A percentile compares a stretch with the other conserved stretches of the same genome.
Conservation (phyloP, 768 basidiomycete species). For the Suillus hirtellus region DNA sequence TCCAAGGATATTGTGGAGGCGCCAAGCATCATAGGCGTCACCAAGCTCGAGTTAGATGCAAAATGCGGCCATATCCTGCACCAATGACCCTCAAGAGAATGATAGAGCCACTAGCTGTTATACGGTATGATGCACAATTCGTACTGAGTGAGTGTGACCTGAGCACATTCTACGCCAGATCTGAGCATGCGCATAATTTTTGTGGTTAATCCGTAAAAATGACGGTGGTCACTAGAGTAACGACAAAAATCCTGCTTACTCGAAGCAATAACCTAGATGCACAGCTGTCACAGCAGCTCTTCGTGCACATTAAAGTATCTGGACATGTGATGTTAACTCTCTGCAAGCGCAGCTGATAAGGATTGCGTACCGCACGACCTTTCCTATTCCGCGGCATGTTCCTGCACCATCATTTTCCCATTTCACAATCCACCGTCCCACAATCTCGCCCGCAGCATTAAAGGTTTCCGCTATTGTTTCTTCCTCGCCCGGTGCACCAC, state of each 20-base stretch:
- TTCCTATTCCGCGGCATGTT: slow-evolving; percentile 61
- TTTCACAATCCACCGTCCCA: slow-evolving; percentile 78
- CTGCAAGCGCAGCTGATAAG: background rate
- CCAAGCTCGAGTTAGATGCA: background rate
- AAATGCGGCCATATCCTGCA: background rate
- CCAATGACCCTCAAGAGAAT: background rate
- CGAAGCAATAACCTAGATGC: background rate
- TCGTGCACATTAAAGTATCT: slow-evolving; percentile 58
- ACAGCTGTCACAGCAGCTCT: slow-evolving; percentile 37
- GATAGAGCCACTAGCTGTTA: background rate
- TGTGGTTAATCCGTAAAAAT: background rate
- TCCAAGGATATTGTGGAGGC: background rate
- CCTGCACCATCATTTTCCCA: slow-evolving; percentile 72
- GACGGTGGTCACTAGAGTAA: background rate
- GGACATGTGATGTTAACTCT: background rate
- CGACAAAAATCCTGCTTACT: background rate
- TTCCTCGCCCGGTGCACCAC: slow-evolving; percentile 48
- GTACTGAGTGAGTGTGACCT: background rate
- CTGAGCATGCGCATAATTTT: background rate
- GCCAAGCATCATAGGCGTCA: background rate
- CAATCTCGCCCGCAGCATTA: slow-evolving; percentile 53
- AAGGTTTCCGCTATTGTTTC: slow-evolving; percentile 82
- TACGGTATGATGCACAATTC: background rate
- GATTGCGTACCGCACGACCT: slow-evolving; percentile 59
- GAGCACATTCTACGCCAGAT: background rate